These are phyloP conservation scores for Saccharum spontaneum DNA, from an alignment of 176 grass and related monocot species.

Conservation along the genomic window DNA sequence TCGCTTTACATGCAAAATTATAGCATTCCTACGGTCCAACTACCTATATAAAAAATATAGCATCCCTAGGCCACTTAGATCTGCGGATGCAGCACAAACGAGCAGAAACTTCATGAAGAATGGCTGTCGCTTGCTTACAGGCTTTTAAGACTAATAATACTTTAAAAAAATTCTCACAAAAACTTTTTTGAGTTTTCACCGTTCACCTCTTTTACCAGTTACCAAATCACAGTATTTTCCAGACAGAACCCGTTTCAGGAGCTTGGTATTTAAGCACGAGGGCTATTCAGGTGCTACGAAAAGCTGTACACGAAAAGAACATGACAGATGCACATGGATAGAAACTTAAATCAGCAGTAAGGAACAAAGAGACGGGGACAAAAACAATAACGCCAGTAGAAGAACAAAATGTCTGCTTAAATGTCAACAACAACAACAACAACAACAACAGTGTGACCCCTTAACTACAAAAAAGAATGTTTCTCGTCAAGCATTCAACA, in stretches of 20 bases:
- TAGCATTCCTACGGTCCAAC: no score
- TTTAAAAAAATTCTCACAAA: background rate
- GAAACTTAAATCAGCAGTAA: background rate
- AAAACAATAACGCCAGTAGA: background rate
- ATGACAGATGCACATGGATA: background rate
- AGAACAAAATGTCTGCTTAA: conserved; percentile 44
- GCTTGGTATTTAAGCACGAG: background rate
- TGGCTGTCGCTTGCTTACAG: background rate
- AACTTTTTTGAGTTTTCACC: background rate
- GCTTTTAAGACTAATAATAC: background rate
- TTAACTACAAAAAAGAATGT: conserved; percentile 75
- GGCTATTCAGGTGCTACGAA: background rate
- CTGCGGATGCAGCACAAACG: background rate
- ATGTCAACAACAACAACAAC: conserved; percentile 34
- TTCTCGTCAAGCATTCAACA: conserved; percentile 46
- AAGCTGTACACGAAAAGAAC: background rate
- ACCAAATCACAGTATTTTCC: background rate
- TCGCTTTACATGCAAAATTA: no score
- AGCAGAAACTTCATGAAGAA: background rate
- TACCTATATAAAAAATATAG: no score
- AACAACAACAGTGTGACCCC: conserved; percentile 40
- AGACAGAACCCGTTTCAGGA: background rate
- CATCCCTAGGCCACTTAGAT: no score
- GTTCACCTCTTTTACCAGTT: background rate
- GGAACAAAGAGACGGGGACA: background rate